Base-by-base conservation (phyloP, 2,329 filamentous ascomycete genomes). In the Setomelanomma holmii region DNA sequence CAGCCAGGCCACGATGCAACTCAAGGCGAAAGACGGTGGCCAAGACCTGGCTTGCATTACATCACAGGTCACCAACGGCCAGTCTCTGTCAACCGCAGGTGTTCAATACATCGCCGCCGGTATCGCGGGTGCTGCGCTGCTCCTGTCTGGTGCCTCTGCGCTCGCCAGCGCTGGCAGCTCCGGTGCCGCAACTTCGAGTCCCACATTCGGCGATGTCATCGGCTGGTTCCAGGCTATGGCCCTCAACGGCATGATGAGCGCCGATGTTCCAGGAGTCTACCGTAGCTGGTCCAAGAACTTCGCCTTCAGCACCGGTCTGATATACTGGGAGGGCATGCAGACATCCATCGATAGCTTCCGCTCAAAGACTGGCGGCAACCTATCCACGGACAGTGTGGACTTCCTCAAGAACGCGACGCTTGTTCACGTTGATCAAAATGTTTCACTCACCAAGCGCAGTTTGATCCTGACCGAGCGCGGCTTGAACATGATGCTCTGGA, bases 181-280 rank as follows among this genome's bases (percentile, higher is more conserved):
- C 16, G 77, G 77, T 40, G 80, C 79, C 16, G 81, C 86, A 2
- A 82, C 88, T 10, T 80, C 88, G 35, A 95, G 91, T 64, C 95
- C 95, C 21, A 90, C 88, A 46, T 97, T 98, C 72, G 83, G 82
- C 39, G 91, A 97, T 68, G 87, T 96, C 41, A 84, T 96, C 61
- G 87, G 88, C 56, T 96, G 90, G 85, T 96, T 98, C 75, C 93
- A 98, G 76, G 88, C 89, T 43, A 89, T 98, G 82, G 92, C 95
- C 22, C 89, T 95, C 80, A 97, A 95, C 75, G 93, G 95, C 60
- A 98, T 98, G 95, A 82, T 96, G 73, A 96, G 90, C 53, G 93
- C 96, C 65, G 85, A 88, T 65, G 92, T 96, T 63, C 95, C 95
- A 4, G 81, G 86, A 30, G 86, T 98, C 33, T 98, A 98, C 78